These are phyloP conservation scores for Microthlaspi erraticum DNA, from an alignment of 345 rosid genomes.

Conservation along the genomic window DNA sequence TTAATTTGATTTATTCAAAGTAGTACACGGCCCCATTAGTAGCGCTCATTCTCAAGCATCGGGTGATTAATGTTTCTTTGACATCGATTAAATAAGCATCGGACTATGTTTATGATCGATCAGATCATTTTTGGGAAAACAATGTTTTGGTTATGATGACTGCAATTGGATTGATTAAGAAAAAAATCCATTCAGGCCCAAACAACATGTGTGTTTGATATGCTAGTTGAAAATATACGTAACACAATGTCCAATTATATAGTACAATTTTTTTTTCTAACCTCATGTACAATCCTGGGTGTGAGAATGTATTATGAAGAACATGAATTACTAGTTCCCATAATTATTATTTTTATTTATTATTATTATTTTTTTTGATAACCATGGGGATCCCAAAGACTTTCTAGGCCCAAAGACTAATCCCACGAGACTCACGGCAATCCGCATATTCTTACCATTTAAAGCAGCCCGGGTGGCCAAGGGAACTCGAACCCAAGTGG, in stretches of 20 bases:
- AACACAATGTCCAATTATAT: neutral
- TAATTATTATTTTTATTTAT: neutral
- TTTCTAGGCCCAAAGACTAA: too few relatives aligned
- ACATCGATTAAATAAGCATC: neutral
- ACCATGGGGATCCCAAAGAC: too few relatives aligned
- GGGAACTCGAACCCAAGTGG: too few relatives aligned
- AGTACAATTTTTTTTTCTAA: neutral
- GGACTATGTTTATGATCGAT: neutral
- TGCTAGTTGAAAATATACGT: neutral
- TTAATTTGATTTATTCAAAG: conserved; percentile 1
- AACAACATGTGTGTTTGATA: neutral
- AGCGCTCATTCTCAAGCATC: conserved; percentile 7
- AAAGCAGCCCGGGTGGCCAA: too few relatives aligned
- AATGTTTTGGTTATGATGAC: neutral
- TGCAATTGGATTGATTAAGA: neutral
- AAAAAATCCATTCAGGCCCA: neutral
- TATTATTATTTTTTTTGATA: too few relatives aligned
- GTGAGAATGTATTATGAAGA: conserved; percentile 10
- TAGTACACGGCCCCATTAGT: neutral
- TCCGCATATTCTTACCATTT: too few relatives aligned
- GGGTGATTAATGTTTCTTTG: neutral
- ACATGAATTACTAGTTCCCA: neutral
- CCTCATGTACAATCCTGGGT: neutral
- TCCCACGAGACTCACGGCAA: too few relatives aligned
- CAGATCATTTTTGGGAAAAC: neutral